A percentile compares a stretch with the other conserved stretches of the same genome.
Conservation (phyloP, 73 alveolate species). For the Paraurostyla sp. region DNA sequence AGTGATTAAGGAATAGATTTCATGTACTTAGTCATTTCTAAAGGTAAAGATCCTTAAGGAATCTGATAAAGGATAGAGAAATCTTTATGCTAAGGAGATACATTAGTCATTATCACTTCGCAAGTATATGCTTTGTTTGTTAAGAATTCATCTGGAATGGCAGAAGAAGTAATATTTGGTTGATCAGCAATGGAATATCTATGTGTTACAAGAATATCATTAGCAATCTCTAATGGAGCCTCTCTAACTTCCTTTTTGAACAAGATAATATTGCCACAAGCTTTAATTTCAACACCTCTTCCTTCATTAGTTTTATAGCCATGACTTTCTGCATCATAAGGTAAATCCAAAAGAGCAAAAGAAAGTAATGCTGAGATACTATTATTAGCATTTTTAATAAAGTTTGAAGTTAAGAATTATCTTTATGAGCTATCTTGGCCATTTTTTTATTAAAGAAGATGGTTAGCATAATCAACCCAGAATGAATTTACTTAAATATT, state of each 20-base stretch:
- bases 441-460: background rate
- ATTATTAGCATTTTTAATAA: slow-evolving; percentile 50
- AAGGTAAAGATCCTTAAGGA: slow-evolving; percentile 97
- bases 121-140: slow-evolving; percentile 84
- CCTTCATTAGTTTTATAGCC: slow-evolving; percentile 76
- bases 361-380: slow-evolving; percentile 81
- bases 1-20: slow-evolving; percentile 79
- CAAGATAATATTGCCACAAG: slow-evolving; percentile 69
- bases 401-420: slow-evolving; percentile 57
- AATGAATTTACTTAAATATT: slow-evolving; percentile 14
- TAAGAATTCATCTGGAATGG: slow-evolving; percentile 77
- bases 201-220: slow-evolving; percentile 88
- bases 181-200: slow-evolving; percentile 70
- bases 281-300: slow-evolving; percentile 78
- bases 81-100: slow-evolving; percentile 76
- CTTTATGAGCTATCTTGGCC: background rate
- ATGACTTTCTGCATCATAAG: slow-evolving; percentile 76
- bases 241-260: slow-evolving; percentile 92
- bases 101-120: slow-evolving; percentile 93
- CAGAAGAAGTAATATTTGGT: background rate
- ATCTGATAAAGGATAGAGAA: slow-evolving; percentile 90
- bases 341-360: slow-evolving; percentile 89
- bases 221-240: slow-evolving; percentile 77
- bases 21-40: slow-evolving; percentile 79
- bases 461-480: slow-evolving; percentile 68